Conservation (phyloP, 2,329 filamentous ascomycete genomes). For the Xylariaceae sp. region DNA sequence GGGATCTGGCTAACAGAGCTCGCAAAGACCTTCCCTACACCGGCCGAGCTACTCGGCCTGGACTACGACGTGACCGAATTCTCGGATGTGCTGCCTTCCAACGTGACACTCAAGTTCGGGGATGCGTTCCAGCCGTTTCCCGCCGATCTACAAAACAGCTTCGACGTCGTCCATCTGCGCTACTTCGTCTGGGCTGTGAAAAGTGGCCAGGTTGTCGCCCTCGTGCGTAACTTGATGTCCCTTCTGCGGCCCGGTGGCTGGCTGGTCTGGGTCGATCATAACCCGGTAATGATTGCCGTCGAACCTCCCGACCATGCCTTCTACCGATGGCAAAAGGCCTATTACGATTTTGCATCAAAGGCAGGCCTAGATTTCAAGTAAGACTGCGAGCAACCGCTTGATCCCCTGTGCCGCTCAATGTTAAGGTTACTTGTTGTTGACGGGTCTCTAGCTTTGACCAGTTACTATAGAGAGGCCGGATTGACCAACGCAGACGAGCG, state of each 20-base stretch:
- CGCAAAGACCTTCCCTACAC: neutral
- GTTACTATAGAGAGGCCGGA: too few species aligned
- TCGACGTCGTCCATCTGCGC: neutral
- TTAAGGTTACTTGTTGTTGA: too few species aligned
- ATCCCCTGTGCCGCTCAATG: too few species aligned
- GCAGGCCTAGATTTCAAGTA: too few species aligned
- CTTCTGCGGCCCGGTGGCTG: constrained; percentile 1
- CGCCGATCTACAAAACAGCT: neutral
- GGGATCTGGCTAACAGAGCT: neutral
- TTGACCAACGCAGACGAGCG: too few species aligned
- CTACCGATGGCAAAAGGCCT: too few species aligned
- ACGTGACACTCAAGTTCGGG: neutral
- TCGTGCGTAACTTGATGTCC: constrained; percentile 1
- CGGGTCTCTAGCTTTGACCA: too few species aligned
- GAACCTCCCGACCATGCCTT: too few species aligned
- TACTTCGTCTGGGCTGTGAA: neutral
- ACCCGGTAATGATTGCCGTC: neutral
- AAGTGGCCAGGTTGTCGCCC: neutral
- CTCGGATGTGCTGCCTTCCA: neutral
- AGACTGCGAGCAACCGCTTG: too few species aligned
- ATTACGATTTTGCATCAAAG: too few species aligned
- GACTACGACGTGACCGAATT: constrained; percentile 1
- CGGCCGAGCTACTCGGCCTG: constrained; percentile 1
- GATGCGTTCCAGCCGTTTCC: neutral
- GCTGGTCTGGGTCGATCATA: neutral